Evolutionary conservation across 352 stramenopile species (phyloP).

Genomic region (Pythium inflatum): DNA sequence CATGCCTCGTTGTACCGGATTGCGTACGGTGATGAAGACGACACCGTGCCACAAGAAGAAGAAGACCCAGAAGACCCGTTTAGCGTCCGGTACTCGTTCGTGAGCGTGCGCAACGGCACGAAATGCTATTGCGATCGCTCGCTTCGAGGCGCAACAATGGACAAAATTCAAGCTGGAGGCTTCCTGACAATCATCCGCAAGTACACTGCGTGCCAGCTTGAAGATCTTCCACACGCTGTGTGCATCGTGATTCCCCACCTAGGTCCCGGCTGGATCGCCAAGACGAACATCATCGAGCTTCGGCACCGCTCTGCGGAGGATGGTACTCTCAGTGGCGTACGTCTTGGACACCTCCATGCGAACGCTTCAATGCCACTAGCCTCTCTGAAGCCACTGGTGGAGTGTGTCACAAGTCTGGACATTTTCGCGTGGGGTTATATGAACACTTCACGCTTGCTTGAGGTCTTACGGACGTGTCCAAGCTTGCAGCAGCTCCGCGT

Average conservation of each 20-base stretch:
- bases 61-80: neutral
- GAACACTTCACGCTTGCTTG: neutral
- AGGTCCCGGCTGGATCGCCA: neutral
- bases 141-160: neutral
- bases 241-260: neutral
- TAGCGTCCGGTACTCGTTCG: neutral
- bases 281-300: neutral
- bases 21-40: neutral
- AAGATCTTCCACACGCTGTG: neutral
- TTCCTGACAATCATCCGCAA: neutral
- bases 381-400: neutral
- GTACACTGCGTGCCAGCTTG: neutral
- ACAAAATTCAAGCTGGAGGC: too few species aligned
- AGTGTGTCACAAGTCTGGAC: neutral
- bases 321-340: neutral
- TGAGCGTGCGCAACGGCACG: neutral
- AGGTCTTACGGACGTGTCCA: neutral
- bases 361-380: neutral
- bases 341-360: neutral
- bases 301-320: neutral
- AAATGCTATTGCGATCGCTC: neutral
- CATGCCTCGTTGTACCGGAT: neutral
- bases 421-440: neutral
- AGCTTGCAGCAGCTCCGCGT: neutral
- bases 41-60: neutral